These are phyloP conservation scores for Brettanomyces naardenensis DNA, from an alignment of 805 yeast species.

Conservation along the genomic window DNA sequence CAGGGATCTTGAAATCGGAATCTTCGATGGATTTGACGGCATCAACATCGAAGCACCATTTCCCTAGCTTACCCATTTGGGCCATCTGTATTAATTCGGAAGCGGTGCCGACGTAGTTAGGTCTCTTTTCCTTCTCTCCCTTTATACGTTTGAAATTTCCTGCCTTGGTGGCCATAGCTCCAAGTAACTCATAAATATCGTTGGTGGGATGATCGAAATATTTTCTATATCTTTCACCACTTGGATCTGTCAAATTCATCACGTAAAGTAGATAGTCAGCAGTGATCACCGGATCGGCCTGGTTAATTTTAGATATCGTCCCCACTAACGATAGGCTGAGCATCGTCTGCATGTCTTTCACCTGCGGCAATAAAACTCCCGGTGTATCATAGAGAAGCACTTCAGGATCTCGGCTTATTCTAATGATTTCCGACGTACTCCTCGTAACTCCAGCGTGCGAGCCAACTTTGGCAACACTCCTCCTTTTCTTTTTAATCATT, in stretches of 20 bases:
- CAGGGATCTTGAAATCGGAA: not conserved
- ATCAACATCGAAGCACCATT: constrained; percentile 22
- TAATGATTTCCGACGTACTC: constrained; percentile 65
- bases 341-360: constrained; percentile 60
- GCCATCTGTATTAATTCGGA: constrained; percentile 53
- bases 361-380: constrained; percentile 81
- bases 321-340: constrained; percentile 66
- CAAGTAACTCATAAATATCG: constrained; percentile 49
- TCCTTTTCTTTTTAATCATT: constrained; percentile 32
- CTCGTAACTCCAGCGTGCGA: constrained; percentile 88
- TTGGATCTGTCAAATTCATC: constrained; percentile 54
- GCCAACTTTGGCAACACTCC: constrained; percentile 69
- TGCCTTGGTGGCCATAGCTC: constrained; percentile 35
- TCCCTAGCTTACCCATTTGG: constrained; percentile 45
- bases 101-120: constrained; percentile 55
- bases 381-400: constrained; percentile 83
- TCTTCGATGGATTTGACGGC: not conserved
- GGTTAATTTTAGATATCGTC: constrained; percentile 50
- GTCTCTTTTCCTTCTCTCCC: constrained; percentile 23
- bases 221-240: constrained; percentile 35
- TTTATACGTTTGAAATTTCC: constrained; percentile 15
- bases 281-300: constrained; percentile 71
- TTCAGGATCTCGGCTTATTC: constrained; percentile 52
- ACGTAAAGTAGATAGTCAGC: constrained; percentile 79
- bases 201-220: constrained; percentile 63